Percentiles rank a stretch among this genome's conserved stretches.
These are phyloP conservation scores for Mycena metata DNA, from an alignment of 768 basidiomycete species.

Conservation along the genomic window DNA sequence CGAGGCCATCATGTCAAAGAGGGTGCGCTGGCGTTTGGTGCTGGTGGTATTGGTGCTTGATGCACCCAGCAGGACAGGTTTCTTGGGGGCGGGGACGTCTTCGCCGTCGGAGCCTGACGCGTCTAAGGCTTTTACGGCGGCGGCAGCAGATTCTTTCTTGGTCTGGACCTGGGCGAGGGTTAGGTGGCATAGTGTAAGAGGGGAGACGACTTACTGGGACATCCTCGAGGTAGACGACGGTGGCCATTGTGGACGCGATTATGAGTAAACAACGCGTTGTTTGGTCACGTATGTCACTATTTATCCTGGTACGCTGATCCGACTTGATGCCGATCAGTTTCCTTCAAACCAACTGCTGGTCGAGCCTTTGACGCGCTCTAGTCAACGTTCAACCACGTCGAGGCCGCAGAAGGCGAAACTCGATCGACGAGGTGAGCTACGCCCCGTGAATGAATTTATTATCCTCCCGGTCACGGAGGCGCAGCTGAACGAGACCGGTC, in stretches of 20 bases:
- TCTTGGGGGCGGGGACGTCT: constrained; percentile 42
- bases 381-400: too few relatives aligned
- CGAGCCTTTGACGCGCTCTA: too few relatives aligned
- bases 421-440: too few relatives aligned
- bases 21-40: constrained; percentile 71
- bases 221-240: constrained; percentile 52
- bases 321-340: too few relatives aligned
- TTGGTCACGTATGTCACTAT: neutral
- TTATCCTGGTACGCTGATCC: too few relatives aligned
- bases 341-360: too few relatives aligned
- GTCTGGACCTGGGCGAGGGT: neutral
- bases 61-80: constrained; percentile 21
- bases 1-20: constrained; percentile 67
- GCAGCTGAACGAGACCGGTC: too few relatives aligned
- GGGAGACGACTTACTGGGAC: constrained; percentile 33
- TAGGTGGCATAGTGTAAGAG: neutral
- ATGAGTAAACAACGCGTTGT: neutral
- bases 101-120: constrained; percentile 46
- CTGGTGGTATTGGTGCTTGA: constrained; percentile 45
- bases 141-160: constrained; percentile 12
- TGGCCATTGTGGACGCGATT: constrained; percentile 2
- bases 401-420: too few relatives aligned
- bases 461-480: too few relatives aligned
- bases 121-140: constrained; percentile 13
- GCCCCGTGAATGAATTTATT: too few relatives aligned